Conservation (phyloP, 345 rosid genomes). For the Geranium brycei region DNA sequence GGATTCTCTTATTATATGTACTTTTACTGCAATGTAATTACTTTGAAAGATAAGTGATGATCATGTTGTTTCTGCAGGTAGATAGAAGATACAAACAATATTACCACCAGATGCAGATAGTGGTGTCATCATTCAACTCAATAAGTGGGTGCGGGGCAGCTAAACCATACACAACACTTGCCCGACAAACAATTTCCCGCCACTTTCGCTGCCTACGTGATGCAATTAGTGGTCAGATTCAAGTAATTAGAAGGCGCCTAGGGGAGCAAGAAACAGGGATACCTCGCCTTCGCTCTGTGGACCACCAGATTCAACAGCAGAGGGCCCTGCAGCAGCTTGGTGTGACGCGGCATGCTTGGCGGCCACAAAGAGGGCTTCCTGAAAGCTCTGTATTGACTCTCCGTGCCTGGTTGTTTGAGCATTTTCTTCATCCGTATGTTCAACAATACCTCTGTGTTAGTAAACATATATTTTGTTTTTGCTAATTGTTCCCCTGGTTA, state of each 20-base stretch:
- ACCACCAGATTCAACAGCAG: conserved; percentile 76
- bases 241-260: conserved; percentile 47
- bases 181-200: conserved; percentile 81
- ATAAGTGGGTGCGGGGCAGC: conserved; percentile 85
- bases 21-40: background rate
- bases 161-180: conserved; percentile 82
- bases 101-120: conserved; percentile 91
- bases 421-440: conserved; percentile 92
- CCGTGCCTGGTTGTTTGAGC: conserved; percentile 98
- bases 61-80: conserved; percentile 35
- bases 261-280: conserved; percentile 79
- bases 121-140: conserved; percentile 81
- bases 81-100: conserved; percentile 91
- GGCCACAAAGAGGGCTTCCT: conserved; percentile 94
- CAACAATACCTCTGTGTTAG: background rate
- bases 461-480: conserved; percentile 2
- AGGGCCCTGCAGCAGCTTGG: conserved; percentile 35
- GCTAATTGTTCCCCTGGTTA: background rate
- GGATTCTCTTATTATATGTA: too few species aligned
- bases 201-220: conserved; percentile 89
- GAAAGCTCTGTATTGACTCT: conserved; percentile 82
- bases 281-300: conserved; percentile 74
- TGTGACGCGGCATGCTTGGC: conserved; percentile 85
- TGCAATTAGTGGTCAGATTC: conserved; percentile 69
- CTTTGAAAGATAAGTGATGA: background rate